Evolutionary conservation across 768 basidiomycete species (phyloP), one percentile per base, ranked within the genome.

Genomic region (Tylopilus intermedius): DNA sequence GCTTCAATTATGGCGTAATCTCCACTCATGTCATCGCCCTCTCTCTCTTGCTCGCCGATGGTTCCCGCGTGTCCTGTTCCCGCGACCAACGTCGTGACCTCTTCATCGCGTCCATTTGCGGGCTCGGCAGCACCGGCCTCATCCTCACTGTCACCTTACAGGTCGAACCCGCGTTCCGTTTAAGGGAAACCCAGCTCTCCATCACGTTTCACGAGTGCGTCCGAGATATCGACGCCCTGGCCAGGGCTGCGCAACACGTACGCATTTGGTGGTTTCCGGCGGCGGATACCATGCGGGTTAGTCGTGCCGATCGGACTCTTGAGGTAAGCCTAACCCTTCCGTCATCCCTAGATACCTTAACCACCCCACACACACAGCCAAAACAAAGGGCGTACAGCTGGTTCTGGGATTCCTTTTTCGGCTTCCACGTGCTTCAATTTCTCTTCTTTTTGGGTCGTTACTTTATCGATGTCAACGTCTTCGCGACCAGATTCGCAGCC

Each of bases 251-350:
- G 2, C 82, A 99, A 69, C 92, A 96, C 66, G 88, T 90, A n/a
- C 78, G 93, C 15, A 77, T 93, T 15, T 96, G 91, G 90, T 99
- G 94, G 94, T 95, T 85, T 71, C 93, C 94, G 2, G 83, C 88
- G 45, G 78, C 82, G 13, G 84, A 85, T 53, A 71, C 71, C 32
- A 76, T 95, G 45, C 80, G 90, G 35, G 79, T 88, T 47, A 88
- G 84, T 62, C 74, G 82, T 57, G 78, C 86, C 30, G 79, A 90
- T 71, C 79, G 94, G 54, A 90, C 91, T 5, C 66, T 67, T 49
- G 87, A 90, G 77, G 94, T 94, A 68, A 63, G 79, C 65, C 54
- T 49, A 1, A 5, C 55, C 49, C 47, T 59, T 58, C 55, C 47
- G 54, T 57, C 56, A 13, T 35, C 22, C 62, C 39, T 29, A 46